Base-by-base conservation (phyloP, 768 basidiomycete genomes). In the Tricholoma bakamatsutake region DNA sequence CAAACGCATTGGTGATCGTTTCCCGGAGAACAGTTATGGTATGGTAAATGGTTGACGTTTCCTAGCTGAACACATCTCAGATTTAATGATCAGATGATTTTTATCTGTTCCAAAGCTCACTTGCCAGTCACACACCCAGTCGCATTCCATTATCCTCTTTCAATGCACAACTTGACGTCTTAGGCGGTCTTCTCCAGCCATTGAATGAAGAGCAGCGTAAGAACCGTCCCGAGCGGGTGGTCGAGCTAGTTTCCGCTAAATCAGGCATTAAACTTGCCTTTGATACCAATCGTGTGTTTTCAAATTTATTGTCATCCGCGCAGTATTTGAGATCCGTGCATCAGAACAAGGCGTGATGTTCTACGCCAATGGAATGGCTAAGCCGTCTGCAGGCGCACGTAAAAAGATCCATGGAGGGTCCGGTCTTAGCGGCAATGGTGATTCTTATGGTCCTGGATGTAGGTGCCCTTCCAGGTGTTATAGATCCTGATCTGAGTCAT, bases 371-470 rank as follows among this genome's bases (percentile, higher is more conserved):
- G 81, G 79, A 49, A 69, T 80, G 53, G 71, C 82, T 12, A 69
- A 76, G 48, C 67, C 73, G 15, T 65, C 69, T 15, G 76, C 73
- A 13, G 82, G 79, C 13, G 80, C 82, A 31, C 76, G 84, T 45
- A 89, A 90, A 75, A 81, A 79, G 67, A 85, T 88, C 34, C 88
- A 91, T 62, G 87, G 88, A 15, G 87, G 88, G 2, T 81, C 80
- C n/a, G 87, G 87, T 21, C 68, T 71, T 17, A 69, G 65, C 48
- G 81, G 75, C 24, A 66, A 76, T 18, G 81, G 81, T 1, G 80
- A 84, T 55, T 80, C 83, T 5, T 89, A 90, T 64, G 70, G 73
- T 33, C 73, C 80, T 13, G 77, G 76, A 52, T 77, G 86, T 86
- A 68, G 37, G 40, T 21, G 31, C 30, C 35, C 5, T 18, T 24